Conservation (phyloP, 768 basidiomycete species). For the Lactarius psammicola region DNA sequence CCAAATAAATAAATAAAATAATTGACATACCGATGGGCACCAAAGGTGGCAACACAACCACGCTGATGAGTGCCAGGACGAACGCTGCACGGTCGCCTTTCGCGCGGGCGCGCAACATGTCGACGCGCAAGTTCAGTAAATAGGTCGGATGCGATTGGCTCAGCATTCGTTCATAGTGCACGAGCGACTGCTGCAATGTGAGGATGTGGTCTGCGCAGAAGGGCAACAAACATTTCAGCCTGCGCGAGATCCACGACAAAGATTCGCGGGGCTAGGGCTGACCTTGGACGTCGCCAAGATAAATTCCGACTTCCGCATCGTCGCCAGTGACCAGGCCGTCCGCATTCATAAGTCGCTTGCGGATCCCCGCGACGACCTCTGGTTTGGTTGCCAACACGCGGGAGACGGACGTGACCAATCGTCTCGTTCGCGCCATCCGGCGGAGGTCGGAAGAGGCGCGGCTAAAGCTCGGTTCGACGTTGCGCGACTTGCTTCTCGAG, state of each 20-base stretch:
- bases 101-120: conserved; percentile 55
- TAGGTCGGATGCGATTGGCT: conserved; percentile 87
- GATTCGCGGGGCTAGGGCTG: background rate
- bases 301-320: conserved; percentile 72
- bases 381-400: conserved; percentile 77
- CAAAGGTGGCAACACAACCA: conserved; percentile 66
- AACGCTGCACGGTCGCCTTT: conserved; percentile 67
- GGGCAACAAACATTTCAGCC: too few relatives aligned
- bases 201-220: conserved; percentile 82
- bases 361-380: conserved; percentile 75
- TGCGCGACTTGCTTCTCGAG: conserved; percentile 5
- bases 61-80: conserved; percentile 60
- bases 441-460: conserved; percentile 53
- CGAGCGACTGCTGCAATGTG: conserved; percentile 78
- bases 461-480: conserved; percentile 26
- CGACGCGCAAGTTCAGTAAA: conserved; percentile 68
- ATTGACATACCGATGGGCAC: conserved; percentile 51
- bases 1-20: background rate
- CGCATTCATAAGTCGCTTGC: conserved; percentile 62
- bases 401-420: conserved; percentile 74
- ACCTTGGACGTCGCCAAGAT: conserved; percentile 94
- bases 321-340: conserved; percentile 42
- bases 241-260: background rate
- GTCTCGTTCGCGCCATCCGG: conserved; percentile 76
- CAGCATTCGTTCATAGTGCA: conserved; percentile 85